Conservation (phyloP, 2,329 filamentous ascomycete genomes). For the Macrophomina pseudophaseolina region DNA sequence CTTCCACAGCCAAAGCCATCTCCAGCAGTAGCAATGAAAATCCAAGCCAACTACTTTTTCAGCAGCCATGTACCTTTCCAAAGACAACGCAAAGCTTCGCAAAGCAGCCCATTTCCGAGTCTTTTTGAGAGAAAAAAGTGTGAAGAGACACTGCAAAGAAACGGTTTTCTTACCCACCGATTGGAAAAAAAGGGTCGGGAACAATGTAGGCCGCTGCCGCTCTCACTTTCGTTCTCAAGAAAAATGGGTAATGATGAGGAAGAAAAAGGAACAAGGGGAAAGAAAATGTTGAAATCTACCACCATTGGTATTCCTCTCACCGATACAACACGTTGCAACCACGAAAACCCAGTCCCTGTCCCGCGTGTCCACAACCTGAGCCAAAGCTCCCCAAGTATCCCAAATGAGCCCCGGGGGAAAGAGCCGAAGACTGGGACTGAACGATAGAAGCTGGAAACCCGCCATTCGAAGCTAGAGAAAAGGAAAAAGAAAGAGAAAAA, state of each 20-base stretch:
- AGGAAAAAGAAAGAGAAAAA: constrained; percentile 31
- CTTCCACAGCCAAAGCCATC: constrained; percentile 14
- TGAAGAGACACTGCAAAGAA: constrained; percentile 25
- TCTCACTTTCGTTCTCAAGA: constrained; percentile 24
- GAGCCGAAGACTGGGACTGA: constrained; percentile 25
- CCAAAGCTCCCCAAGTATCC: constrained; percentile 22
- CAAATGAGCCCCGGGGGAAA: constrained; percentile 21
- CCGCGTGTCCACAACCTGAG: constrained; percentile 21
- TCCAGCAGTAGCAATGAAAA: constrained; percentile 11
- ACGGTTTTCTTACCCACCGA: constrained; percentile 14
- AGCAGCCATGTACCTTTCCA: constrained; percentile 6
- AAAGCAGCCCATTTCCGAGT: constrained; percentile 23
- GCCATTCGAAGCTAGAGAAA: constrained; percentile 22
- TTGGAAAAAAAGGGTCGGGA: neutral
- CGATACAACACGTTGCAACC: constrained; percentile 24
- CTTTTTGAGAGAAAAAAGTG: constrained; percentile 14
- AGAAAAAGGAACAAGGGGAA: constrained; percentile 21
- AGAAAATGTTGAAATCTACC: constrained; percentile 28
- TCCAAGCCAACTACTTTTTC: constrained; percentile 20
- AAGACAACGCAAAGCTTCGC: constrained; percentile 17
- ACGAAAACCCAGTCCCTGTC: constrained; percentile 25
- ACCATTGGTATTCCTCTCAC: constrained; percentile 28
- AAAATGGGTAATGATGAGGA: constrained; percentile 19
- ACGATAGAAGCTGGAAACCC: constrained; percentile 32
- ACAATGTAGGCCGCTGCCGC: constrained; percentile 19